These are phyloP conservation scores for Yamadazyma taylorii DNA, from an alignment of 1,139 yeast species.

Conservation along the genomic window DNA sequence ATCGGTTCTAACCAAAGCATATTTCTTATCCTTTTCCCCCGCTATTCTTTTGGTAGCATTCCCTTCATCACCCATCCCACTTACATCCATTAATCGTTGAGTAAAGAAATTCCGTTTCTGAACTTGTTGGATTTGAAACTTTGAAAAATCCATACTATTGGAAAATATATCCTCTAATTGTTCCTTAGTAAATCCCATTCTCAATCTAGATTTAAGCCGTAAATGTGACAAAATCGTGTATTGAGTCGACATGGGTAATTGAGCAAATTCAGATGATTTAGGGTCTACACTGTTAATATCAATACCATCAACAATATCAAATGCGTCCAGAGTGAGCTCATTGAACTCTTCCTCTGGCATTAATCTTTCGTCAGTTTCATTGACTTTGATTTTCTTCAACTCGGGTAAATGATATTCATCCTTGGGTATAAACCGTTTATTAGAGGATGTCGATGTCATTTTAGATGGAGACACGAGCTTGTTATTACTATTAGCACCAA, in stretches of 20 bases:
- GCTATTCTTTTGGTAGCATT: conserved; percentile 64
- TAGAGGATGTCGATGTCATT: not conserved
- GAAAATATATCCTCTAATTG: conserved; percentile 83
- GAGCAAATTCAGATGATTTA: conserved; percentile 60
- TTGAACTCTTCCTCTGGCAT: conserved; percentile 73
- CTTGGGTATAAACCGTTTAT: conserved; percentile 32
- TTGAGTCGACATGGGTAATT: conserved; percentile 77
- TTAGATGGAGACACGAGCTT: no score
- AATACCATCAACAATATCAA: conserved; percentile 70
- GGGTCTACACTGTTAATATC: conserved; percentile 72
- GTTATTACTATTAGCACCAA: conserved; percentile 2
- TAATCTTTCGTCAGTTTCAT: conserved; percentile 63
- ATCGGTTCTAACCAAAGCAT: conserved; percentile 71
- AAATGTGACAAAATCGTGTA: conserved; percentile 85
- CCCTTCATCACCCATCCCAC: conserved; percentile 75
- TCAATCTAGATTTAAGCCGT: conserved; percentile 77
- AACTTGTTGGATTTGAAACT: conserved; percentile 90
- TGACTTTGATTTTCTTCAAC: conserved; percentile 40
- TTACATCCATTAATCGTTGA: conserved; percentile 78
- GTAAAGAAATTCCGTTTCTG: conserved; percentile 88
- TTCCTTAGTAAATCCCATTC: conserved; percentile 92
- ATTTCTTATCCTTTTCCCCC: conserved; percentile 77
- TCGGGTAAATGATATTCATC: conserved; percentile 90
- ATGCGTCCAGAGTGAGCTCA: conserved; percentile 57
- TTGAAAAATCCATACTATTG: conserved; percentile 83